Percentiles rank a stretch among this genome's conserved stretches.
phyloP scores from a whole-genome alignment of 441 rosid species.

The Hura crepitans region DNA sequence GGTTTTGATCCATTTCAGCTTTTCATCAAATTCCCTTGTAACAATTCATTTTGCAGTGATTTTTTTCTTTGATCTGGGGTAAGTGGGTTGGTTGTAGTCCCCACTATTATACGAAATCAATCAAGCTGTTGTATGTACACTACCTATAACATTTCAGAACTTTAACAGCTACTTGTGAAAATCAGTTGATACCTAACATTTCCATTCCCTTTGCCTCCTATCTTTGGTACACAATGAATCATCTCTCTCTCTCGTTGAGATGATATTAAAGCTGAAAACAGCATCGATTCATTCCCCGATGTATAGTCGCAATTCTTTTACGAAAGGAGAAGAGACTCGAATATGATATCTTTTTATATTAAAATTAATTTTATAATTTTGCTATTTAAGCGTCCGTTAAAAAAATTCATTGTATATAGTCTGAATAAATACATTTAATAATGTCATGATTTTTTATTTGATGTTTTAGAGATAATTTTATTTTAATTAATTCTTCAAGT shows the following conservation, averaged over 20 bases:
- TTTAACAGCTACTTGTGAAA: conserved; percentile 29
- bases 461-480: too few relatives aligned
- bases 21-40: conserved; percentile 10
- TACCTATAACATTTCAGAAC: conserved; percentile 33
- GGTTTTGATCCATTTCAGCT: conserved; percentile 21
- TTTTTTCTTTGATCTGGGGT: conserved; percentile 12
- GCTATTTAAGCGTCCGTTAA: too few relatives aligned
- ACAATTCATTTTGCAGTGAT: conserved; percentile 21
- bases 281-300: too few relatives aligned
- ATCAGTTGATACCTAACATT: conserved; percentile 24
- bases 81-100: conserved; percentile 24
- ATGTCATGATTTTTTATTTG: too few relatives aligned
- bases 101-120: conserved; percentile 28
- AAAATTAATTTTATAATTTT: too few relatives aligned
- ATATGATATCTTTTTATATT: too few relatives aligned
- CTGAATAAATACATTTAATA: too few relatives aligned
- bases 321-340: too few relatives aligned
- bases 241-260: not conserved
- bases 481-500: too few relatives aligned
- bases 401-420: too few relatives aligned
- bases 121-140: conserved; percentile 41
- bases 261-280: not conserved
- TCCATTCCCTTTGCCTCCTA: not conserved
- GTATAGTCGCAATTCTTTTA: too few relatives aligned
- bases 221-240: too few relatives aligned